Conservation (phyloP, 495 filamentous ascomycete genomes). For the Lasiosphaeria ovina region DNA sequence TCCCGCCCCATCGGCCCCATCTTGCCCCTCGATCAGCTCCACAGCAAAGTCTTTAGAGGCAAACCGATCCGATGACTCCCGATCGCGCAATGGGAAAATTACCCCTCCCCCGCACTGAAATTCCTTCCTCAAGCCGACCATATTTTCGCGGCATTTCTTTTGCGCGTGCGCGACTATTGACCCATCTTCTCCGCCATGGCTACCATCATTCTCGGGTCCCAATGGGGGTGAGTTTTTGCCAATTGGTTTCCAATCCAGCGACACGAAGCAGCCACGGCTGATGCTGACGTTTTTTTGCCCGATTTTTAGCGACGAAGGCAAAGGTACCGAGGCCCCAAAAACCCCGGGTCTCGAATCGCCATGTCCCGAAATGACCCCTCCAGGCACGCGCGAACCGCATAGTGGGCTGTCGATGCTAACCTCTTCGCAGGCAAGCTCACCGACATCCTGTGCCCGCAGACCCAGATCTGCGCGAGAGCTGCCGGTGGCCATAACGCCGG, state of each 20-base stretch:
- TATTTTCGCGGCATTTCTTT: conserved; percentile 18
- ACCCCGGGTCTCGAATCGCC: background rate
- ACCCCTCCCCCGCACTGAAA: conserved; percentile 22
- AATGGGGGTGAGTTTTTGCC: conserved; percentile 24
- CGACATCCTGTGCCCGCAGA: conserved; percentile 40
- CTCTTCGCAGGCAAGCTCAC: conserved; percentile 31
- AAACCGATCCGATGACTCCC: background rate
- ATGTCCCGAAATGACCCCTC: background rate
- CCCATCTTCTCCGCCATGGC: conserved; percentile 20
- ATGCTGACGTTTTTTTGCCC: conserved; percentile 4
- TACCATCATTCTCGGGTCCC: conserved; percentile 33
- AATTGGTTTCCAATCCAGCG: conserved; percentile 7
- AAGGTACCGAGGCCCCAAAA: conserved; percentile 48
- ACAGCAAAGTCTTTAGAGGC: background rate
- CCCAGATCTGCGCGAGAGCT: conserved; percentile 38
- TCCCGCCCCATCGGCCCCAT: too few species aligned
- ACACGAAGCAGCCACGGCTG: background rate
- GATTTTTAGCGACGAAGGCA: conserved; percentile 68
- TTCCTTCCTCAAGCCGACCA: conserved; percentile 10
- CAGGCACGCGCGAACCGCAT: conserved; percentile 19
- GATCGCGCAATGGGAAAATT: conserved; percentile 5
- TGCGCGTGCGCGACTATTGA: conserved; percentile 8
- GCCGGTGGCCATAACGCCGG: conserved; percentile 38
- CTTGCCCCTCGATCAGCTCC: too few species aligned
- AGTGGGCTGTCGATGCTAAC: conserved; percentile 60